These are phyloP conservation scores for Adansonia madagascariensis DNA, from an alignment of 441 rosid genomes.

Conservation along the genomic window DNA sequence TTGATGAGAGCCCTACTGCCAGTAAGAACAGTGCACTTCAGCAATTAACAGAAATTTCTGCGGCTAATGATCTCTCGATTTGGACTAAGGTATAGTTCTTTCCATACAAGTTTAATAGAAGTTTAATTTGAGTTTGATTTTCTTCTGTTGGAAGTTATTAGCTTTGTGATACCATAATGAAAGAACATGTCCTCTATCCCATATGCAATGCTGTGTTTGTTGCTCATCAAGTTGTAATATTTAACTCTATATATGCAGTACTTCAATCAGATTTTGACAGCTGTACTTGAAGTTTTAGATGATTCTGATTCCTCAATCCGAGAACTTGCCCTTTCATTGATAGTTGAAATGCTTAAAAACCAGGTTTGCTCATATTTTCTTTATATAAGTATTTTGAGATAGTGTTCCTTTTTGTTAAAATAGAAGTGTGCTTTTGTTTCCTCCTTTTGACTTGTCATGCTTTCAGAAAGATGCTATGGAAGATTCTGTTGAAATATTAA, in stretches of 20 bases:
- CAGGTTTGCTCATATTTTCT: constrained; percentile 53
- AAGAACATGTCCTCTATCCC: background rate
- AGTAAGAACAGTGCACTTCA: constrained; percentile 75
- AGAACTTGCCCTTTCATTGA: constrained; percentile 76
- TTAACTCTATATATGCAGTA: constrained; percentile 57
- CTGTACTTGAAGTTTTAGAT: constrained; percentile 92
- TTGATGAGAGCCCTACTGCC: constrained; percentile 59
- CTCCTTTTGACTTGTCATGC: constrained; percentile 21
- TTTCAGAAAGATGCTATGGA: constrained; percentile 83
- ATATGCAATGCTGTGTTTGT: constrained; percentile 4
- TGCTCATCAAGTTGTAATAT: constrained; percentile 12
- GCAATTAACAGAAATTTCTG: constrained; percentile 78
- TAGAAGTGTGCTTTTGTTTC: background rate
- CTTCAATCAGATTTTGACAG: constrained; percentile 97
- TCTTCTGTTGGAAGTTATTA: background rate
- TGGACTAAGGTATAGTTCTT: constrained; percentile 69
- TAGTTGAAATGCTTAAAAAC: constrained; percentile 81
- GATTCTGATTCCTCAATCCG: constrained; percentile 71
- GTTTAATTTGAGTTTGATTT: background rate
- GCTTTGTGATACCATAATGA: background rate
- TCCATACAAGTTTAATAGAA: background rate
- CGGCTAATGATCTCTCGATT: constrained; percentile 67
- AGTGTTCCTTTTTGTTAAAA: constrained; percentile 3
- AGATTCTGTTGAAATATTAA: constrained; percentile 87
- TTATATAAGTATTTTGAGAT: constrained; percentile 3